Conservation (phyloP, 495 filamentous ascomycete species). For the Tuber magnatum region DNA sequence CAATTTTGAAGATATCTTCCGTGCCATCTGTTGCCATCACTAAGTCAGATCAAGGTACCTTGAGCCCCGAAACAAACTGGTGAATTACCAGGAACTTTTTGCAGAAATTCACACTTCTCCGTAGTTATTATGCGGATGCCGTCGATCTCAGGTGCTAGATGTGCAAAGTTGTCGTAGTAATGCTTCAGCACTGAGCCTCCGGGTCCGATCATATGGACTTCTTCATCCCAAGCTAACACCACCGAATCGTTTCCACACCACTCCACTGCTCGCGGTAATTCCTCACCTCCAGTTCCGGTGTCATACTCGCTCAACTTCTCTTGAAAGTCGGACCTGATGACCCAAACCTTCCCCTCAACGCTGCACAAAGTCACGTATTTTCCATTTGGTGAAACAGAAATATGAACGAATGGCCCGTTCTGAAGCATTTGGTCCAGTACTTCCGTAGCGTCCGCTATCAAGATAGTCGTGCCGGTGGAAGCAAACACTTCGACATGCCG, state of each 20-base stretch:
- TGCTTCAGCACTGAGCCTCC: conserved; percentile 71
- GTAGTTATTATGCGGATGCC: conserved; percentile 81
- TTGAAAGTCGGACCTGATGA: conserved; percentile 91
- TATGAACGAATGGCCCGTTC: conserved; percentile 85
- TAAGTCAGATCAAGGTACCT: conserved; percentile 8
- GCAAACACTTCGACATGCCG: conserved; percentile 89
- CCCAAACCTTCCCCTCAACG: conserved; percentile 75
- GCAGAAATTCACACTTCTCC: conserved; percentile 88
- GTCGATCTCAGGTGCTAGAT: conserved; percentile 81
- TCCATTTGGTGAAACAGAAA: conserved; percentile 83
- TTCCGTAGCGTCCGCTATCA: conserved; percentile 77
- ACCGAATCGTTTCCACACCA: conserved; percentile 98
- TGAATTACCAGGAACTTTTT: conserved; percentile 66
- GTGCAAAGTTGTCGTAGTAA: conserved; percentile 84
- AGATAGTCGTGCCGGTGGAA: conserved; percentile 76
- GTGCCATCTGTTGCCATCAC: conserved; percentile 53
- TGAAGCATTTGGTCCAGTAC: conserved; percentile 84
- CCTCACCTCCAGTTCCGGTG: conserved; percentile 62
- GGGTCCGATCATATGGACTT: conserved; percentile 89
- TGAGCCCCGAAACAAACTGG: not conserved
- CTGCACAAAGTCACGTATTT: conserved; percentile 82
- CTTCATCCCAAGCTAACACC: conserved; percentile 93
- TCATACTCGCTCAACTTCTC: conserved; percentile 86
- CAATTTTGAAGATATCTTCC: conserved; percentile 80
- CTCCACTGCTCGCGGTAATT: conserved; percentile 76